A percentile compares a stretch with the other conserved stretches of the same genome.
Evolutionary conservation across 768 basidiomycete genomes (phyloP).

Genomic region (Mycena vitilis): DNA sequence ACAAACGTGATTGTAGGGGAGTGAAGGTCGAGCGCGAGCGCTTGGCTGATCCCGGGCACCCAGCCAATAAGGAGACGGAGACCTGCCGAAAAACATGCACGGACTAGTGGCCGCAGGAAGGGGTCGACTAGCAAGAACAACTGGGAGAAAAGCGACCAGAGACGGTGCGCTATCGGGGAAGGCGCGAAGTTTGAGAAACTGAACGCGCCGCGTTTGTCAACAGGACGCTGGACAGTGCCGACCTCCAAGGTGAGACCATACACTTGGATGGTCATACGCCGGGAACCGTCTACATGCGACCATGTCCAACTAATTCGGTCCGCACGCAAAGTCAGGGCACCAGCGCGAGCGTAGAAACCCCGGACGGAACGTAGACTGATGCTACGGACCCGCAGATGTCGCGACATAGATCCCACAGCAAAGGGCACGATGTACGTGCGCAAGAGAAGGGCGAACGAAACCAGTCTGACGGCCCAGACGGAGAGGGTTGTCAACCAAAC

Average conservation of each 20-base stretch:
- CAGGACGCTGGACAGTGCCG: slow-evolving; percentile 30
- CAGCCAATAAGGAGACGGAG: slow-evolving; percentile 71
- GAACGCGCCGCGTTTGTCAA: slow-evolving; percentile 39
- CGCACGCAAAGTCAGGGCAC: slow-evolving; percentile 65
- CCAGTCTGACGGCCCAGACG: slow-evolving; percentile 62
- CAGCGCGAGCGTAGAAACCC: slow-evolving; percentile 75
- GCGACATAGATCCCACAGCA: slow-evolving; percentile 69
- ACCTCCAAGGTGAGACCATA: slow-evolving; percentile 71
- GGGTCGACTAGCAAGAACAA: slow-evolving; percentile 66
- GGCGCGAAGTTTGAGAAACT: slow-evolving; percentile 62
- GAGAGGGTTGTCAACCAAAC: slow-evolving; percentile 55
- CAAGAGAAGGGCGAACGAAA: slow-evolving; percentile 67
- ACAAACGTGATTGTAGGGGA: slow-evolving; percentile 63
- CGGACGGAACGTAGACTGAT: slow-evolving; percentile 83
- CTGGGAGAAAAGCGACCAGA: slow-evolving; percentile 53
- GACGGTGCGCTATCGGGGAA: slow-evolving; percentile 54
- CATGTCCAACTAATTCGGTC: slow-evolving; percentile 78
- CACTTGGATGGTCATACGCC: slow-evolving; percentile 71
- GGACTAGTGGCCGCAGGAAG: slow-evolving; percentile 69
- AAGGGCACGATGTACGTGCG: slow-evolving; percentile 77
- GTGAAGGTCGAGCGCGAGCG: slow-evolving; percentile 75
- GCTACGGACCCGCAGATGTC: slow-evolving; percentile 74
- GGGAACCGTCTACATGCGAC: slow-evolving; percentile 59
- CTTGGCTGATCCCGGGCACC: slow-evolving; percentile 76
- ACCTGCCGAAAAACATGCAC: slow-evolving; percentile 62